Evolutionary conservation across 441 rosid species (phyloP), one percentile per base, ranked within the genome.

Genomic region (Rhodomyrtus psidioides): DNA sequence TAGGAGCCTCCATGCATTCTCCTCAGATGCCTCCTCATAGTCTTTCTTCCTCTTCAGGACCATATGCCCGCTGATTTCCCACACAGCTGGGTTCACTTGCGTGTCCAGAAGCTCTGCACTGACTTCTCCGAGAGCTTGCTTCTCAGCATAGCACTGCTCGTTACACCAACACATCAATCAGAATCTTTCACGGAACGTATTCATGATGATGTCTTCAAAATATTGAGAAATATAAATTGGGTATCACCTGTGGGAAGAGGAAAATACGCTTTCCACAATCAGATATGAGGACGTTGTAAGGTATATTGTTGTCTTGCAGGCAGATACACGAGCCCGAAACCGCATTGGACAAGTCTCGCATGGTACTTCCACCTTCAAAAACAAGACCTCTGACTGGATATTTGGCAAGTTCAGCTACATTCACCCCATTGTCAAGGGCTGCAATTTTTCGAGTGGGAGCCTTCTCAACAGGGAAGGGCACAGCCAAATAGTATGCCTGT

Each of bases 21-120:
- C 98, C 88, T 96, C 99, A 1, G 98, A 92, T 84, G 99, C 99
- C 89, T 92, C 97, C 60, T 96, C 97, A 8, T 90, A 97, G 89
- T 96, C 99, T 89, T 92, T 91, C 92, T 90, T 97, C 92, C 97
- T 95, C 93, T 97, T 96, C 53, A 97, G 88, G 86, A 97, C 99
- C 93, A 97, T 96, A 83, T 97, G 99, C 55, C 99, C 99, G 62
- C 99, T 95, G 27, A 97, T 95, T 88, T 97, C 99, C 99, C 99
- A 97, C 86, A 96, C 99, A 4, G 99, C 99, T 34, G 99, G 99
- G 89, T 97, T 97, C 90, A 97, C 99, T 83, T 96, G 99, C 5
- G 99, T 96, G 79, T 96, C 99, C 79, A 95, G 88, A 81, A 97
- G 92, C 92, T 95, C 97, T 0, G 89, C 28, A 87, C 95, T 94